Percentiles rank a stretch among this genome's conserved stretches.
Evolutionary conservation across 2,329 filamentous ascomycete genomes (phyloP).

Genomic region (Neurospora sp.): DNA sequence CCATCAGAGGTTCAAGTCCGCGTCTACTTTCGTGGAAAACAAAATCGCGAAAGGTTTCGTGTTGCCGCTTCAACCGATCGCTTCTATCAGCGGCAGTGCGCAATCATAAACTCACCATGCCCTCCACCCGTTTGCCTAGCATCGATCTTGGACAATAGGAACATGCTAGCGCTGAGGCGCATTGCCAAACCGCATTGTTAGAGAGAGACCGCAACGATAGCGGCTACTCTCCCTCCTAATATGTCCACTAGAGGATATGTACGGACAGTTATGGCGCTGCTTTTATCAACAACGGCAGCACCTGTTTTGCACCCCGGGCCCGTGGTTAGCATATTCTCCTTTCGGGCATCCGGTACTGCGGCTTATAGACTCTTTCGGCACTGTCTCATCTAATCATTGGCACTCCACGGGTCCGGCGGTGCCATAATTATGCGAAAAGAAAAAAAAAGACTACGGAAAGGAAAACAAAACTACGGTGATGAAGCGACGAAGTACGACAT

Average conservation of each 20-base stretch:
- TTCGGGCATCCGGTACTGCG: background rate
- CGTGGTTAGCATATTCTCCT: background rate
- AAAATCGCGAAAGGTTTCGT: slow-evolving; percentile 56
- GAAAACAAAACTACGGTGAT: background rate
- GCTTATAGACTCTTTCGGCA: background rate
- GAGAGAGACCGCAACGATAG: background rate
- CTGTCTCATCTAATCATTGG: background rate
- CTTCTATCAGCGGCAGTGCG: background rate
- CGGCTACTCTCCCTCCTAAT: background rate
- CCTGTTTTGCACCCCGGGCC: background rate
- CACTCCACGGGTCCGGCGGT: background rate
- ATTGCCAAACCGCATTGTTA: background rate
- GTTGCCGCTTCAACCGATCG: slow-evolving; percentile 27
- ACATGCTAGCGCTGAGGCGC: background rate
- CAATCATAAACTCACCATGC: background rate
- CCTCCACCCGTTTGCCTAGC: background rate
- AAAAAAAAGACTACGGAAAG: background rate
- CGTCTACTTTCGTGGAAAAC: slow-evolving; percentile 67
- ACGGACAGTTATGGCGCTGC: background rate
- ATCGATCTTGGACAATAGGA: background rate
- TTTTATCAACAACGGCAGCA: background rate
- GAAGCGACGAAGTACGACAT: slow-evolving; percentile 2
- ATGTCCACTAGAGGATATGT: background rate
- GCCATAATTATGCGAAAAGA: background rate
- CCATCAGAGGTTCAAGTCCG: slow-evolving; percentile 77